Conservation (phyloP, 1,284 basidiomycete genomes). For the Pseudozyma hubeiensis region DNA sequence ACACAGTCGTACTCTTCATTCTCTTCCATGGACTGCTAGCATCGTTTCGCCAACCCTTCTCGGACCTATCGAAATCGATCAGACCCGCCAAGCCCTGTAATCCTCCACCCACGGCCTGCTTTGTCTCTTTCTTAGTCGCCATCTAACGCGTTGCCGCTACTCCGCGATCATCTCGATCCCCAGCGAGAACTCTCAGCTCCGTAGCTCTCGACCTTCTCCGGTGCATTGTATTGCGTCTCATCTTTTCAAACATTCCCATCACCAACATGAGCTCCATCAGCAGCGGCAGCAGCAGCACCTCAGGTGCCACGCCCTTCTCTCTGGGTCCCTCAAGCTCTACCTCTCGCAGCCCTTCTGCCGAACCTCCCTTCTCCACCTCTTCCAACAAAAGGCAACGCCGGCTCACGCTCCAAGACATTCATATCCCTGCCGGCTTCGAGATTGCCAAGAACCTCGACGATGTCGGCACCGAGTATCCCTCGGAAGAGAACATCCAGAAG, state of each 20-base stretch:
- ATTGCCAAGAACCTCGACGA: conserved; percentile 37
- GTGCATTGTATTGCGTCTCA: too few species aligned
- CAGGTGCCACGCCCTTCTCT: conserved; percentile 25
- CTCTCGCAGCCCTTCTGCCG: conserved; percentile 27
- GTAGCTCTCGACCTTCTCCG: background rate
- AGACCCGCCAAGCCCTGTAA: background rate
- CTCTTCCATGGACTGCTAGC: background rate
- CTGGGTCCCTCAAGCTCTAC: conserved; percentile 25
- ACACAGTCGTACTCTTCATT: background rate
- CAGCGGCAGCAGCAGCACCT: conserved; percentile 37
- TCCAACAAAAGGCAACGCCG: conserved; percentile 20
- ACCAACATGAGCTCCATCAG: conserved; percentile 28
- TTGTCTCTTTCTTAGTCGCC: background rate
- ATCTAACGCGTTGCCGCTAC: background rate
- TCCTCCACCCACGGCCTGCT: background rate
- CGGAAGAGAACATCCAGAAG: conserved; percentile 49
- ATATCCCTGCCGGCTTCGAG: conserved; percentile 51
- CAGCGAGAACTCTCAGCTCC: background rate
- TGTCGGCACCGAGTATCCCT: conserved; percentile 27
- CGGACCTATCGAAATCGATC: background rate
- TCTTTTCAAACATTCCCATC: background rate
- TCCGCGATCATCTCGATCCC: too few species aligned
- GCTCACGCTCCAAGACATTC: conserved; percentile 43
- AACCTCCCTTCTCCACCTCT: conserved; percentile 15
- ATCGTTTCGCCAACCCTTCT: too few species aligned